These are phyloP conservation scores for Speleostelium caveatum DNA, from an alignment of 78 protist species.

Conservation along the genomic window DNA sequence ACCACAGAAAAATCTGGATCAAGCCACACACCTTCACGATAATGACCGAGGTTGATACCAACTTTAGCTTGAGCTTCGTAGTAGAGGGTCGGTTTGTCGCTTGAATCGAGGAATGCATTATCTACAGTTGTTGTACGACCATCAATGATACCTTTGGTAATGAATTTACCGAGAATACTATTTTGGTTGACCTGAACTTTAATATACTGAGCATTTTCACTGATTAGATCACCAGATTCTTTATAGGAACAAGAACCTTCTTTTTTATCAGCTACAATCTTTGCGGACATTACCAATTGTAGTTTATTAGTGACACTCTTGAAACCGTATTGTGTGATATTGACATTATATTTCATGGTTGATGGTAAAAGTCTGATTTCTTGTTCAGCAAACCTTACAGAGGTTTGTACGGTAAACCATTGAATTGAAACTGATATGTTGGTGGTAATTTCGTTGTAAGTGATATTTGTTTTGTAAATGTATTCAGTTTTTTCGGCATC, in stretches of 20 bases:
- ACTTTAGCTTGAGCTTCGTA: not conserved
- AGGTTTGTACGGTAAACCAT: too few species aligned
- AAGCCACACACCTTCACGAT: too few species aligned
- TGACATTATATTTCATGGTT: slow-evolving; percentile 8
- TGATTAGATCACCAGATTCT: not conserved
- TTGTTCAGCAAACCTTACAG: too few species aligned
- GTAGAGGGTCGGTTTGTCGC: not conserved
- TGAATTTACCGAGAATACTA: slow-evolving; percentile 8
- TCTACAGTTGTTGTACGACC: not conserved
- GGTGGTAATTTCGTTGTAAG: too few species aligned
- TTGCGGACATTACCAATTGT: slow-evolving; percentile 17
- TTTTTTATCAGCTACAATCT: not conserved
- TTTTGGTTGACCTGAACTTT: not conserved
- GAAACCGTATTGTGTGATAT: not conserved
- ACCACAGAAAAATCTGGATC: too few species aligned
- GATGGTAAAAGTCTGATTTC: too few species aligned
- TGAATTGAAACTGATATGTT: too few species aligned
- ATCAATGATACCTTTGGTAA: slow-evolving; percentile 13
- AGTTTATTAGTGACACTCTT: not conserved
- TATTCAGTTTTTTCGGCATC: too few species aligned
- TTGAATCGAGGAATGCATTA: not conserved
- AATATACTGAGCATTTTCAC: not conserved
- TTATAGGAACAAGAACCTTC: not conserved
- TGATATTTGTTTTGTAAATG: too few species aligned
- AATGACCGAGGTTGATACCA: not conserved